Percentiles rank a stretch among this genome's conserved stretches.
Evolutionary conservation across 139 green algal species (phyloP).

Genomic region (Ettlia oleoabundans): DNA sequence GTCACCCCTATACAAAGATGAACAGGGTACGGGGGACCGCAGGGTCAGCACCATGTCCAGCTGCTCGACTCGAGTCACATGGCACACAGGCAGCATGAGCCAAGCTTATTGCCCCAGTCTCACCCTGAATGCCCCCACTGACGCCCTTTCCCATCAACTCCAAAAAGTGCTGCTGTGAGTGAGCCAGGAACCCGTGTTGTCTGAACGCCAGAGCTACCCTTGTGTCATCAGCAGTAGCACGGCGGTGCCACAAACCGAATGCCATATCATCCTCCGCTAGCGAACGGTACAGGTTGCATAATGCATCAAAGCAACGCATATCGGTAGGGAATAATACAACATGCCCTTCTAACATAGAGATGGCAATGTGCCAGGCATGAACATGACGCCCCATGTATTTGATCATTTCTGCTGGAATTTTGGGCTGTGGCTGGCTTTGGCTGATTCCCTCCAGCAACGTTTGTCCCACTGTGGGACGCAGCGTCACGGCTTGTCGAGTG

Average conservation of each 20-base stretch:
- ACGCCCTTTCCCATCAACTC: conserved; percentile 51
- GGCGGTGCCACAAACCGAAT: conserved; percentile 85
- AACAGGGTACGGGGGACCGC: not conserved
- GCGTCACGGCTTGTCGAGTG: conserved; percentile 64
- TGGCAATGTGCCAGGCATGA: conserved; percentile 97
- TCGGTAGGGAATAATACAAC: conserved; percentile 95
- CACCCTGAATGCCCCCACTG: conserved; percentile 15
- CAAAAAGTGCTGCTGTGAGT: conserved; percentile 79
- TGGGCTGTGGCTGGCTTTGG: conserved; percentile 96
- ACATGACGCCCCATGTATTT: conserved; percentile 97
- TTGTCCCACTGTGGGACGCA: conserved; percentile 91
- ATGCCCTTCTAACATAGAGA: conserved; percentile 95
- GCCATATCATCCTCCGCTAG: conserved; percentile 92
- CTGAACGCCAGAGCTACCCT: conserved; percentile 72
- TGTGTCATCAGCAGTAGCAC: conserved; percentile 65
- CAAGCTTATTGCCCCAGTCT: not conserved
- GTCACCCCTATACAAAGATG: conserved; percentile 19
- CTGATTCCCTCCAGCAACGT: conserved; percentile 92
- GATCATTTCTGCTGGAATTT: conserved; percentile 97
- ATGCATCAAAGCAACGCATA: conserved; percentile 89
- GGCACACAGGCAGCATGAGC: no score
- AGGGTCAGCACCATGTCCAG: no score
- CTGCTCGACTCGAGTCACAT: no score
- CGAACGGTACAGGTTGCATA: conserved; percentile 85
- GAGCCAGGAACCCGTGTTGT: conserved; percentile 86